Conservation (phyloP, 257 asterid species). For the Przewalskia tangutica region DNA sequence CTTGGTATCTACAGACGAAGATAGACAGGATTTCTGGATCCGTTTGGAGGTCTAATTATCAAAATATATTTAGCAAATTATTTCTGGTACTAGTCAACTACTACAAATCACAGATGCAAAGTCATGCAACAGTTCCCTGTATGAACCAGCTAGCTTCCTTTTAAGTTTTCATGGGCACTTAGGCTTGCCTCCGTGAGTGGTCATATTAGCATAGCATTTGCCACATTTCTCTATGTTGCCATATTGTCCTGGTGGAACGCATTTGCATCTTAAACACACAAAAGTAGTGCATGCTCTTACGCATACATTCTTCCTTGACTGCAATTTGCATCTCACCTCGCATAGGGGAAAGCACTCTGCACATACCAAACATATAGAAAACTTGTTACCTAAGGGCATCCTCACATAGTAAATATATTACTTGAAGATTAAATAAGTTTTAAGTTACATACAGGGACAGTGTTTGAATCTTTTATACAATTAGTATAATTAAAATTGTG, state of each 20-base stretch:
- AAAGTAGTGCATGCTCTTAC: slow-evolving; percentile 63
- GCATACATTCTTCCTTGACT: slow-evolving; percentile 49
- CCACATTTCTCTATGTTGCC: slow-evolving; percentile 75
- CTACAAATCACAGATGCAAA: not conserved
- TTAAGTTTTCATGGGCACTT: slow-evolving; percentile 51
- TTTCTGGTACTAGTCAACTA: not conserved
- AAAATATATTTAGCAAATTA: not conserved
- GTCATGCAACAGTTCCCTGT: not conserved
- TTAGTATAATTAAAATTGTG: no score
- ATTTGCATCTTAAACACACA: slow-evolving; percentile 72
- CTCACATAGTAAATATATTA: not conserved
- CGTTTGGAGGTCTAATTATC: not conserved
- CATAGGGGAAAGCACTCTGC: slow-evolving; percentile 61
- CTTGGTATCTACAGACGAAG: not conserved
- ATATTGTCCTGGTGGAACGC: slow-evolving; percentile 79
- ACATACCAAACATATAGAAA: not conserved
- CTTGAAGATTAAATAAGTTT: not conserved
- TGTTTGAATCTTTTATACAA: not conserved
- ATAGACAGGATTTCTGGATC: not conserved
- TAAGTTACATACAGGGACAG: not conserved
- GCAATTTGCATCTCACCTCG: slow-evolving; percentile 44
- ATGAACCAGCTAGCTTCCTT: not conserved
- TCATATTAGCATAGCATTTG: slow-evolving; percentile 54
- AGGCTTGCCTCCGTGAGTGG: slow-evolving; percentile 46
- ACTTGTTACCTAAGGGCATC: not conserved